Evolutionary conservation across 495 filamentous ascomycete genomes (phyloP).

Genomic region (Endocarpon pusillum): DNA sequence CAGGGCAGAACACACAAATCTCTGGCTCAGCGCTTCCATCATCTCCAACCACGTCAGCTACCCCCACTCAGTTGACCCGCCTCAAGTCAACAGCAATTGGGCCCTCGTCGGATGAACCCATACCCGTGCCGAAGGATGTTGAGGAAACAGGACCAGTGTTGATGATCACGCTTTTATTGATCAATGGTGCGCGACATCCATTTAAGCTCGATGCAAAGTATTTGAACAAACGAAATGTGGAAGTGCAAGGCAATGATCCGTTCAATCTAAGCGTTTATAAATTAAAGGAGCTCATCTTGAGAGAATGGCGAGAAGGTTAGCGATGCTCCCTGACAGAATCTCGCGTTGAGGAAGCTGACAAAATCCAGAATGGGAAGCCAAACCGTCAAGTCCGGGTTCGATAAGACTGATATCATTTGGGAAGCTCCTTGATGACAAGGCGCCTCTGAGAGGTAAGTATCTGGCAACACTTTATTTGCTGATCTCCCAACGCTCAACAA

Average conservation of each 20-base stretch:
- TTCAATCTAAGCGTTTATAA: conserved; percentile 81
- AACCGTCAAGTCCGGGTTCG: conserved; percentile 63
- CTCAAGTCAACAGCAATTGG: conserved; percentile 1
- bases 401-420: conserved; percentile 85
- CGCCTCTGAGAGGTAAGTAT: conserved; percentile 52
- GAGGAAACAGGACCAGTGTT: conserved; percentile 29
- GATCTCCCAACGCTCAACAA: conserved; percentile 13
- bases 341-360: neutral
- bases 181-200: conserved; percentile 66
- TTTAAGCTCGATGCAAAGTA: conserved; percentile 80
- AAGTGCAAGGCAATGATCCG: conserved; percentile 60
- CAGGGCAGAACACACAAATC: no score
- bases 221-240: conserved; percentile 57
- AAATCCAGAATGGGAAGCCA: conserved; percentile 60
- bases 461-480: no score
- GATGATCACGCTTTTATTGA: conserved; percentile 59
- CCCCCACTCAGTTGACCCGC: no score
- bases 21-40: no score
- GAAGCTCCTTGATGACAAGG: conserved; percentile 73
- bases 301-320: conserved; percentile 67
- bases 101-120: neutral
- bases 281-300: conserved; percentile 76
- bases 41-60: no score
- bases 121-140: conserved; percentile 17
- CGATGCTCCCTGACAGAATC: conserved; percentile 1